Evolutionary conservation across 768 basidiomycete species (phyloP).

Genomic region (Boletus subcaerulescens): DNA sequence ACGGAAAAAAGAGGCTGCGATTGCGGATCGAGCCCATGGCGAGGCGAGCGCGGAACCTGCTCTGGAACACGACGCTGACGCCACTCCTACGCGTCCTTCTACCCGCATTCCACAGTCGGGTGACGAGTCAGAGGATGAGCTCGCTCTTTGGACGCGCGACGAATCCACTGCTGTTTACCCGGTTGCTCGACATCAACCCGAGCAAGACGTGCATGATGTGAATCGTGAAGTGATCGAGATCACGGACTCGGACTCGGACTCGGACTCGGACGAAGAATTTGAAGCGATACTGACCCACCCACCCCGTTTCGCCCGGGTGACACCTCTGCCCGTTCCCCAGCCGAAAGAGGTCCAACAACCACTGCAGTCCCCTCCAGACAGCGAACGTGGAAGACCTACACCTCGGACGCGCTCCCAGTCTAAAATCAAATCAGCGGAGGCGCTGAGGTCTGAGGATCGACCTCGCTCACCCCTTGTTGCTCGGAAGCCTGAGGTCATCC

Average conservation of each 20-base stretch:
- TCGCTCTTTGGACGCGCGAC: slow-evolving; percentile 40
- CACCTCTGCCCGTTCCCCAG: slow-evolving; percentile 3
- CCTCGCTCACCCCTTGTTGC: background rate
- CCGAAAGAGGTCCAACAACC: slow-evolving; percentile 4
- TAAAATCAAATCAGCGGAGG: background rate
- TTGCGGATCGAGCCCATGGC: slow-evolving; percentile 5
- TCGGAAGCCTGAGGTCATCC: slow-evolving; percentile 12
- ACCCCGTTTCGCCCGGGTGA: slow-evolving; percentile 9
- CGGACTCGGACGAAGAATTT: slow-evolving; percentile 31
- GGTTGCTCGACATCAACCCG: slow-evolving; percentile 17
- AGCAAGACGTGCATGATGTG: slow-evolving; percentile 12
- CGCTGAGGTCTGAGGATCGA: slow-evolving; percentile 1
- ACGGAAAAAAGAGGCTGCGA: slow-evolving; percentile 8
- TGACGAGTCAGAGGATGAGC: slow-evolving; percentile 48
- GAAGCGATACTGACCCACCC: slow-evolving; percentile 25
- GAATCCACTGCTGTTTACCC: slow-evolving; percentile 41
- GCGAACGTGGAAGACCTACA: slow-evolving; percentile 12
- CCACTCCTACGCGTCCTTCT: slow-evolving; percentile 17
- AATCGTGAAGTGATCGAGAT: slow-evolving; percentile 25
- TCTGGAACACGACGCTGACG: slow-evolving; percentile 6
- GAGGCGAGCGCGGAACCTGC: background rate
- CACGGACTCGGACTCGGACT: slow-evolving; percentile 26
- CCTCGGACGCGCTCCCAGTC: slow-evolving; percentile 6
- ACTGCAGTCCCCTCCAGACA: slow-evolving; percentile 15
- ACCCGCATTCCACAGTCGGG: slow-evolving; percentile 13